These are phyloP conservation scores for Pyracantha coccinea DNA, from an alignment of 331 rosid genomes.

Conservation along the genomic window DNA sequence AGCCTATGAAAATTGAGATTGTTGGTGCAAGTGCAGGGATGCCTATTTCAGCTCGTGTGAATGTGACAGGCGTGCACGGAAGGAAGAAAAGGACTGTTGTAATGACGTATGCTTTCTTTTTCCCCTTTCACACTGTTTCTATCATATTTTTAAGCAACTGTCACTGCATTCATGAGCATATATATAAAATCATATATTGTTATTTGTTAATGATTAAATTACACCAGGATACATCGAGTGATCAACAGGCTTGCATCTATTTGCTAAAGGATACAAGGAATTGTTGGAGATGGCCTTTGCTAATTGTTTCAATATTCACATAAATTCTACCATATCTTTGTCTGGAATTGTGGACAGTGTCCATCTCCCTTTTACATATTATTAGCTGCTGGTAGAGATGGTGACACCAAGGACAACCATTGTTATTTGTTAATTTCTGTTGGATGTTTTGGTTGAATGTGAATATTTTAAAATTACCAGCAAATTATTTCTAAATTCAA, in stretches of 20 bases:
- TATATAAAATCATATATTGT: not conserved
- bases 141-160: not conserved
- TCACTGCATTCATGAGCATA: not conserved
- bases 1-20: conserved; percentile 90
- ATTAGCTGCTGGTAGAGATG: too few relatives aligned
- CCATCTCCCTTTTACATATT: not conserved
- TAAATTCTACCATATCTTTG: not conserved
- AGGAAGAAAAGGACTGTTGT: conserved; percentile 77
- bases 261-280: not conserved
- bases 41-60: conserved; percentile 79
- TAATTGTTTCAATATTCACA: not conserved
- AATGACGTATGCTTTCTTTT: conserved; percentile 42
- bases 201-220: not conserved
- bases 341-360: not conserved
- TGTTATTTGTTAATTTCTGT: not conserved
- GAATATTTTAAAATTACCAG: not conserved
- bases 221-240: not conserved
- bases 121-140: not conserved
- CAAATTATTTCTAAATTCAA: too few relatives aligned
- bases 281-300: not conserved
- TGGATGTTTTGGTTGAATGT: not conserved
- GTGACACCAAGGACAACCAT: not conserved
- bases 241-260: not conserved
- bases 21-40: conserved; percentile 60
- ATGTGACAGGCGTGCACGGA: conserved; percentile 75